A percentile compares a stretch with the other conserved stretches of the same genome.
Conservation (phyloP, 2,329 filamentous ascomycete genomes). For the Magnaporthiopsis rhizophila region DNA sequence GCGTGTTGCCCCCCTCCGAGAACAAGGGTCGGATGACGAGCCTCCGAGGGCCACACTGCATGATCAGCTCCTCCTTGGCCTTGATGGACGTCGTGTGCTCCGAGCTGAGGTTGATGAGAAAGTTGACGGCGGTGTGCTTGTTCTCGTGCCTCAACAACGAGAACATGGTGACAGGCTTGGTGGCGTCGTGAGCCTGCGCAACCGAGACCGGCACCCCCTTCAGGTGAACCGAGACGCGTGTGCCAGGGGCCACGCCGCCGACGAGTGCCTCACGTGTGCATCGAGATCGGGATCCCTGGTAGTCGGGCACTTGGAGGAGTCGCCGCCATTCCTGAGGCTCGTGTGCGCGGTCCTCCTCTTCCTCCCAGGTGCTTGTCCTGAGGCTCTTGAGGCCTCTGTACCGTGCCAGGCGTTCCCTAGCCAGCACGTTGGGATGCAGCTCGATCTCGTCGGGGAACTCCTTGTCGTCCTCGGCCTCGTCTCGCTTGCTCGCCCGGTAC, state of each 20-base stretch:
- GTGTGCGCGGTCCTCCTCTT: constrained; percentile 74
- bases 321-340: constrained; percentile 87
- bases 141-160: constrained; percentile 90
- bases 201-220: constrained; percentile 37
- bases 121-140: constrained; percentile 84
- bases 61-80: constrained; percentile 84
- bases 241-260: constrained; percentile 81
- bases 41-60: constrained; percentile 83
- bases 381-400: constrained; percentile 92
- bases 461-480: constrained; percentile 83
- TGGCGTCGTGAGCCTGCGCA: constrained; percentile 40
- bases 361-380: constrained; percentile 81
- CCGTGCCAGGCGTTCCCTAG: constrained; percentile 73
- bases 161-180: constrained; percentile 64
- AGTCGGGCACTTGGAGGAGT: constrained; percentile 81
- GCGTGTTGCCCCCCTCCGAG: constrained; percentile 80
- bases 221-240: constrained; percentile 73
- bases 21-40: constrained; percentile 86
- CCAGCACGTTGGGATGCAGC: constrained; percentile 77
- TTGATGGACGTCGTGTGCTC: constrained; percentile 71
- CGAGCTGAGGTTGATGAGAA: constrained; percentile 77
- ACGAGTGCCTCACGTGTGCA: constrained; percentile 74
- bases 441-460: constrained; percentile 98
- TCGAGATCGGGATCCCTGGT: constrained; percentile 72
- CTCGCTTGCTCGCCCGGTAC: constrained; percentile 69